A percentile compares a stretch with the other conserved stretches of the same genome.
Conservation (phyloP, 768 basidiomycete species). For the Auriscalpium vulgare region DNA sequence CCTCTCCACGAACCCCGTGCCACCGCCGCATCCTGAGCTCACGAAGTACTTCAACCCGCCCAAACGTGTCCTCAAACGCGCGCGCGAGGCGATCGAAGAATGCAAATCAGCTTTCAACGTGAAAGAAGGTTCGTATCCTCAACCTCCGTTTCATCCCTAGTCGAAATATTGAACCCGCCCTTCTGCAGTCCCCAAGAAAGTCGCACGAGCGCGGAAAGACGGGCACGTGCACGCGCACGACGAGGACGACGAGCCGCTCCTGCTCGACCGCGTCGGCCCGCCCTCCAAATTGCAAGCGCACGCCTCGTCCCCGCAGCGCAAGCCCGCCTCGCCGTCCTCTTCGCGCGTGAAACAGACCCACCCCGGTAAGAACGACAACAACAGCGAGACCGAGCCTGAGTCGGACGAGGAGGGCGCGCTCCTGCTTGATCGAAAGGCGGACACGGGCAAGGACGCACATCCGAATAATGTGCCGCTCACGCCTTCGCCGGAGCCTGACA, state of each 20-base stretch:
- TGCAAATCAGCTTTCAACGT: slow-evolving; percentile 67
- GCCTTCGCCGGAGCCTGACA: slow-evolving; percentile 20
- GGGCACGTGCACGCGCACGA: slow-evolving; percentile 55
- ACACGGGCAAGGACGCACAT: slow-evolving; percentile 11
- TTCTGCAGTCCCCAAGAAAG: slow-evolving; percentile 53
- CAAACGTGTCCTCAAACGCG: slow-evolving; percentile 51
- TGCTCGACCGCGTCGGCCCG: slow-evolving; percentile 5
- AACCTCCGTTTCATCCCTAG: neutral
- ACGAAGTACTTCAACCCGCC: slow-evolving; percentile 82
- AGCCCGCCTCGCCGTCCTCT: neutral
- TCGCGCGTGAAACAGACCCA: slow-evolving; percentile 15
- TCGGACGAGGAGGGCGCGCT: slow-evolving; percentile 32
- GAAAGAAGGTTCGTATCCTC: slow-evolving; percentile 50
- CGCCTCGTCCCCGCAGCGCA: slow-evolving; percentile 7
- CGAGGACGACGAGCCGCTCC: slow-evolving; percentile 29
- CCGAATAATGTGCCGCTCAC: slow-evolving; percentile 8
- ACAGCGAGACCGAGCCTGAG: slow-evolving; percentile 50
- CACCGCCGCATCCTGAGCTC: slow-evolving; percentile 80
- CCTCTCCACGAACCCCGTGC: slow-evolving; percentile 63
- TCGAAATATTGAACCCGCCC: neutral
- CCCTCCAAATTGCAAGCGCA: slow-evolving; percentile 21
- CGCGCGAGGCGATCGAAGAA: slow-evolving; percentile 45
- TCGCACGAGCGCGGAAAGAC: slow-evolving; percentile 48
- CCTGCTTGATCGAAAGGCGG: slow-evolving; percentile 14
- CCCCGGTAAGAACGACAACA: slow-evolving; percentile 20